Base-by-base conservation (phyloP, 2,329 filamentous ascomycete genomes). In the Lachnellula arida region DNA sequence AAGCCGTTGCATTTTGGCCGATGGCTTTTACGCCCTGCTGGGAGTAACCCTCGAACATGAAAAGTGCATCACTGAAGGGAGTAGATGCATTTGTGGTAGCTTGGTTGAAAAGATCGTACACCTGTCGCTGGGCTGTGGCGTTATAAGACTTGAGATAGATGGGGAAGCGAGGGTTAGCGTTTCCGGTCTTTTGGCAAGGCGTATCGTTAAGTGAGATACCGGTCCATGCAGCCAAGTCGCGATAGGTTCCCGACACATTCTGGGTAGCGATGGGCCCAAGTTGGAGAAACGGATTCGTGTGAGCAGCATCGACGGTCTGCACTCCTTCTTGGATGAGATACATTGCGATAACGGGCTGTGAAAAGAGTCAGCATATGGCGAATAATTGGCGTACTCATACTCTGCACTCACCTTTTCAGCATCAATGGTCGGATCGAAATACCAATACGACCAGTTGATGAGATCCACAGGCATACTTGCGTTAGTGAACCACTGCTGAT, bases 21-120 rank as follows among this genome's bases (percentile, higher is more conserved):
- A 77, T 61, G 0, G 65, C 68, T 50, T 72, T 65, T 3, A 82
- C 74, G 1, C 74, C 79, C 19, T 74, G 67, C 4, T 65, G 67
- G 0, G 79, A 73, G 66, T 82, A 84, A 4, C 76, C 76, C 63
- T 84, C 81, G 53, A 83, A 78, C 74, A 82, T 76, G 68, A 82
- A 78, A 46, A 81, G 69, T 1, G 74, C 75, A 60, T 70, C 62
- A n/a, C 68, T 57, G 62, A 71, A 72, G 25, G 63, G 67, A 34
- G 65, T 63, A 14, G 58, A 46, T 37, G 55, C 61, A n/a, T 60
- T 66, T 39, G 64, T 65, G 5, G 65, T 64, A 17, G 50, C 7
- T 60, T 54, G 7, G 5, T 59, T 64, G 63, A 73, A 76, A 15
- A 67, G 54, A n/a, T 71, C 63, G 61, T 72, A 72, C 0, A 55